Evolutionary conservation across 2,329 filamentous ascomycete genomes (phyloP).

Genomic region (Diplocarpon mali): DNA sequence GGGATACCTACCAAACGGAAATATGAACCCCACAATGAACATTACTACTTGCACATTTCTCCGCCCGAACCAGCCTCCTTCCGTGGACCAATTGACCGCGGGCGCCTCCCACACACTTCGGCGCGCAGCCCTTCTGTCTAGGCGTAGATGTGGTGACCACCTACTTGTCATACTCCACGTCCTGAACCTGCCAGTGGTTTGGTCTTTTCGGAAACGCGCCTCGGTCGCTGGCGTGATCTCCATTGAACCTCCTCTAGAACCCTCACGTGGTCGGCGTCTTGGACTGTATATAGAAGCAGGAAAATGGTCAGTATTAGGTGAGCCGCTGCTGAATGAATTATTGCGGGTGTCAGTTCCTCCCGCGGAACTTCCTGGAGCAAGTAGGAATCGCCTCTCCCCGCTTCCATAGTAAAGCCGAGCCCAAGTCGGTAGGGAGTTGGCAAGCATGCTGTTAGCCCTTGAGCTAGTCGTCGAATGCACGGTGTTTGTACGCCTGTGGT

Average conservation of each 20-base stretch:
- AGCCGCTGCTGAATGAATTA: slow-evolving; percentile 36
- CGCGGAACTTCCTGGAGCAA: slow-evolving; percentile 23
- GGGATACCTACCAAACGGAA: slow-evolving; percentile 53
- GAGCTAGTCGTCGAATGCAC: slow-evolving; percentile 30
- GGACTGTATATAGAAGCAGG: slow-evolving; percentile 36
- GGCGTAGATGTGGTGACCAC: slow-evolving; percentile 63
- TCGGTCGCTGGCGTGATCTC: slow-evolving; percentile 30
- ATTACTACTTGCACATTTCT: slow-evolving; percentile 65
- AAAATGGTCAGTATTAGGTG: slow-evolving; percentile 39
- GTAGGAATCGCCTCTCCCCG: slow-evolving; percentile 45
- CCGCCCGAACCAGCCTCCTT: slow-evolving; percentile 49
- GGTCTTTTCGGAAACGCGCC: slow-evolving; percentile 12
- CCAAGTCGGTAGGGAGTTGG: slow-evolving; percentile 34
- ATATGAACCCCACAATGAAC: slow-evolving; percentile 67
- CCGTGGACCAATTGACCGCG: slow-evolving; percentile 52
- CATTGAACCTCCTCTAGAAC: slow-evolving; percentile 28
- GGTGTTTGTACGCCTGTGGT: slow-evolving; percentile 28
- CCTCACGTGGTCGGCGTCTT: slow-evolving; percentile 32
- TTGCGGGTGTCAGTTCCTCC: slow-evolving; percentile 33
- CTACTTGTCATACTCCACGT: slow-evolving; percentile 50
- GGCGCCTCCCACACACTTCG: slow-evolving; percentile 63
- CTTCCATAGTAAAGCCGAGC: slow-evolving; percentile 59
- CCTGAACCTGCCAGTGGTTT: slow-evolving; percentile 15
- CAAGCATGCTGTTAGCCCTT: slow-evolving; percentile 33
- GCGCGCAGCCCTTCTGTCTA: slow-evolving; percentile 48